These are phyloP conservation scores for Medicago ruthenica DNA, from an alignment of 306 rosid genomes.

Conservation along the genomic window DNA sequence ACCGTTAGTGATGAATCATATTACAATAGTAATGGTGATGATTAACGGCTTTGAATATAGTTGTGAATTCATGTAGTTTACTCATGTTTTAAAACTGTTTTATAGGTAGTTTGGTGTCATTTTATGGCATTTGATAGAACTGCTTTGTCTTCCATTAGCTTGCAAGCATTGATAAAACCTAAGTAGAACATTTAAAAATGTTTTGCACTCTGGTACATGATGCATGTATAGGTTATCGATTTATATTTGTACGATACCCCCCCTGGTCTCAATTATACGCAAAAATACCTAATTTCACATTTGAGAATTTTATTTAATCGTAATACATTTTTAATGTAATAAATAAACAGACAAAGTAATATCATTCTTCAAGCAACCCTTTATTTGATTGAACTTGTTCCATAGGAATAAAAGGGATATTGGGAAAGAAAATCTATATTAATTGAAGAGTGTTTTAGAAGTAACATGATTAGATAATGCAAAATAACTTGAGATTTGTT, in stretches of 20 bases:
- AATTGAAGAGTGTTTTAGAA: not conserved
- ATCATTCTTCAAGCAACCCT: not conserved
- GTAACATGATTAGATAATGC: not conserved
- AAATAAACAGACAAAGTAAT: not conserved
- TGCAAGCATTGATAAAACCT: not conserved
- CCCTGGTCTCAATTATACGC: not conserved
- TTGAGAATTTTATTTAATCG: not conserved
- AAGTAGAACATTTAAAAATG: slow-evolving; percentile 4
- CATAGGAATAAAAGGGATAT: not conserved
- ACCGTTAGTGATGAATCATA: not conserved
- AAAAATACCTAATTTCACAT: not conserved
- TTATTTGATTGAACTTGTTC: not conserved
- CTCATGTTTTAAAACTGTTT: not conserved
- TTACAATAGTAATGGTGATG: not conserved
- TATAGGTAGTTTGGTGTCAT: slow-evolving; percentile 2
- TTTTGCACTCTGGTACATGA: not conserved
- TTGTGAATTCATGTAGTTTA: not conserved
- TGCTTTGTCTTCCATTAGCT: not conserved
- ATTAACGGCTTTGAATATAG: not conserved
- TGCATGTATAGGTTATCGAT: slow-evolving; percentile 7
- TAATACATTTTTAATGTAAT: not conserved
- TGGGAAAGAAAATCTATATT: not conserved
- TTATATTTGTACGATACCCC: slow-evolving; percentile 6
- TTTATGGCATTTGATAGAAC: not conserved
- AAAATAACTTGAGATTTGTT: not conserved